Base-by-base conservation (phyloP, 2,329 filamentous ascomycete species). In the Teratosphaeria zuluensis region DNA sequence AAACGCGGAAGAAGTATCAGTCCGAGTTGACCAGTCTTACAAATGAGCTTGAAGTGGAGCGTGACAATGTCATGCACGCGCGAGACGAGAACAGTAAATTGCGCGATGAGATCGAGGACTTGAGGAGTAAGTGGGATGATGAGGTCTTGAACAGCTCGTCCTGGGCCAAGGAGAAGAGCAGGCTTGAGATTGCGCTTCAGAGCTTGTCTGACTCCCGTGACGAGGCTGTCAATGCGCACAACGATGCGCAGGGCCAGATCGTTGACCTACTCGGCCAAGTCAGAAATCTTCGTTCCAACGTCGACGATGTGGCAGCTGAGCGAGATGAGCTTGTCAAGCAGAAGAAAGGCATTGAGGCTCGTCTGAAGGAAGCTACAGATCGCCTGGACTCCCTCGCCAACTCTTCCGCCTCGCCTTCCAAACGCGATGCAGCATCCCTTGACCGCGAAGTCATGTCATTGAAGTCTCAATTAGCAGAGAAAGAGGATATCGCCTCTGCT, bases 1-100 rank as follows among this genome's bases (percentile, higher is more conserved):
- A 97, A 75, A 96, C 92, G 51, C 85, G 92, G 69, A 94, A 92
- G 80, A 99, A 97, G 79, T 99, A 97, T 72, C 94, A 97, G 72
- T 83, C 87, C 51, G 92, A 99, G 73, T 90, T 96, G 71, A 88
- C 90, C 16, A 88, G 88, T 3, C 79, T 97, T 54, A 94, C 89
- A 56, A 91, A 92, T 67, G 94, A 99, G 75, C 84, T 99, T 30
- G 92, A 97, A 71, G 83, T 95, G 61, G 92, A 95, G 66, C 88
- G 94, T 38, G 92, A 97, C 72, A 92, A 95, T 80, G 80, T 88
- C 79, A 76, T 96, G 78, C 81, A 92, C 81, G 82, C 90, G 28
- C 80, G 94, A 66, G 84, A 88, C 38, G 92, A 96, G 74, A 95
- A 92, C 63, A 83, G 87, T 16, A 86, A 90, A 52, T 81, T 99